Conservation (phyloP, 2,329 filamentous ascomycete species). For the Parastagonospora avenae region DNA sequence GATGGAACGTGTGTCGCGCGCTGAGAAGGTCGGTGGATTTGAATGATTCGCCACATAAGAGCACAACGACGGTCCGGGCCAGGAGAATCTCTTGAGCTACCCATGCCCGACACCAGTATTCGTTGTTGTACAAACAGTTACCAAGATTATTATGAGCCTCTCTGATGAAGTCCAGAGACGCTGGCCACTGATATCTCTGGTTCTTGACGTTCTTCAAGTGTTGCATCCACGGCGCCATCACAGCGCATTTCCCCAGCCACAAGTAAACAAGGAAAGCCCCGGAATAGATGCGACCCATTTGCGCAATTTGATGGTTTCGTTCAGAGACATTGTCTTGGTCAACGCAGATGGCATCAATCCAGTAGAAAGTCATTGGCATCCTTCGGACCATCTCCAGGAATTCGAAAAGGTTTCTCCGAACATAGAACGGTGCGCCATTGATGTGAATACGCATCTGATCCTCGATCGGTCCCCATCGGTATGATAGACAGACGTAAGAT, state of each 20-base stretch:
- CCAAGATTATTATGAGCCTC: conserved; percentile 1
- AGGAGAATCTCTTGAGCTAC: conserved; percentile 4
- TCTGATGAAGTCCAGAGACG: not conserved
- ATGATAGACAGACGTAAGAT: conserved; percentile 7
- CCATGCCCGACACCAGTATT: conserved; percentile 12
- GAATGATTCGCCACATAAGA: conserved; percentile 1
- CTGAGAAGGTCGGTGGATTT: conserved; percentile 3
- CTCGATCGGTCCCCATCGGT: conserved; percentile 2
- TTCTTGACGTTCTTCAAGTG: not conserved
- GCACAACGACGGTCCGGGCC: conserved; percentile 1
- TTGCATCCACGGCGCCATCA: conserved; percentile 3
- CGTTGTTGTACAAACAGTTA: conserved; percentile 6
- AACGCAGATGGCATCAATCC: conserved; percentile 16
- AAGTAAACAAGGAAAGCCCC: conserved; percentile 2
- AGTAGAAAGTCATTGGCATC: conserved; percentile 5
- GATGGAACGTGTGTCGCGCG: not conserved
- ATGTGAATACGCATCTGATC: conserved; percentile 3
- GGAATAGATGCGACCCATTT: conserved; percentile 18
- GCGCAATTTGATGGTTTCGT: conserved; percentile 14
- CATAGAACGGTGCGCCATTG: conserved; percentile 7
- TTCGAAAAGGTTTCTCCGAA: conserved; percentile 8
- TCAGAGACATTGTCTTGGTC: conserved; percentile 8
- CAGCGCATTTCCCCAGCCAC: conserved; percentile 9
- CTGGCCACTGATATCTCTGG: not conserved
- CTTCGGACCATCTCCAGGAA: conserved; percentile 6